Evolutionary conservation across 176 grass and related monocot species (phyloP).

Genomic region (Alopecurus myosuroides): DNA sequence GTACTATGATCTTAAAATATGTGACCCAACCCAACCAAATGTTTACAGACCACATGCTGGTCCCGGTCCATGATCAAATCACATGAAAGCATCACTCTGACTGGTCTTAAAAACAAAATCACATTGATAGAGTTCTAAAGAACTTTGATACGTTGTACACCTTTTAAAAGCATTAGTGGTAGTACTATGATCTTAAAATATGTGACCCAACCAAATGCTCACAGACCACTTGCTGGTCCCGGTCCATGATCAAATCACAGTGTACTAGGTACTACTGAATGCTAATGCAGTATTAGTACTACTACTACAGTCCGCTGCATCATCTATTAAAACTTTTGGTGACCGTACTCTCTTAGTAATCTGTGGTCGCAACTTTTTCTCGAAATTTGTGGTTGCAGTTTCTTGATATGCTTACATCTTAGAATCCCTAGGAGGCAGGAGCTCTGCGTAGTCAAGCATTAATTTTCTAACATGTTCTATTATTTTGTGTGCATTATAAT

Average conservation of each 20-base stretch:
- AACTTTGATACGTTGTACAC: background rate
- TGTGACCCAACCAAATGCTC: background rate
- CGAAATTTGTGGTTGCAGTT: background rate
- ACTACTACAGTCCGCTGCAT: background rate
- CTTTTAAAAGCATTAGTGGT: background rate
- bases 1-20: conserved; percentile 17
- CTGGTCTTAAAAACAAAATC: background rate
- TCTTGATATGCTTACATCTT: background rate
- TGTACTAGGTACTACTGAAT: conserved; percentile 24
- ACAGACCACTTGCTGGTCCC: conserved; percentile 7
- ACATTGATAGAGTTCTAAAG: background rate
- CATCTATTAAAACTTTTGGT: background rate
- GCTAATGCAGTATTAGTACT: background rate
- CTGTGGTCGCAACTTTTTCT: background rate
- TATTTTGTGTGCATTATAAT: background rate
- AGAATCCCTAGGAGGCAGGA: background rate
- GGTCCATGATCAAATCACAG: conserved; percentile 17
- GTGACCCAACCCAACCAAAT: background rate
- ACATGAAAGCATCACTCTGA: background rate
- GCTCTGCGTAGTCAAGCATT: background rate
- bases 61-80: conserved; percentile 22
- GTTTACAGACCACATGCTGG: background rate
- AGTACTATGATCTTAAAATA: conserved; percentile 28
- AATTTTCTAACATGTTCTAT: background rate
- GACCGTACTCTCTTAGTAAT: background rate